phyloP scores from a whole-genome alignment of 192 early-diverging fungal genomes.

The Linnemannia zychae region DNA sequence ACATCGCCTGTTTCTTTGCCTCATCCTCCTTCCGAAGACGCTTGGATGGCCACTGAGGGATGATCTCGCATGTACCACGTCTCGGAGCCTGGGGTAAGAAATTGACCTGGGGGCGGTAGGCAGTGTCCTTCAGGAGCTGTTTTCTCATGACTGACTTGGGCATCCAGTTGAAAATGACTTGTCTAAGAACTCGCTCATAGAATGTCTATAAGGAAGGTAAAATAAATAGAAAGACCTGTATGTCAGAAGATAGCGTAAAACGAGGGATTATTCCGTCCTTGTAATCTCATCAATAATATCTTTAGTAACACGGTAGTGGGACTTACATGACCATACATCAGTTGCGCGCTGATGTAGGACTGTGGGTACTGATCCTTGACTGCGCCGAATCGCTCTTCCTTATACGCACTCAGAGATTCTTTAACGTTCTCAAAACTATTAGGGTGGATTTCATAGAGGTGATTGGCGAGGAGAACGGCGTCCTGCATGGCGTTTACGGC shows the following conservation, averaged over 20 bases:
- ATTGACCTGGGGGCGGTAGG: slow-evolving; percentile 14
- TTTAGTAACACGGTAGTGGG: no score
- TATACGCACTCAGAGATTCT: not conserved
- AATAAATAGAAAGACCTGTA: not conserved
- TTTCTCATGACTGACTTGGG: not conserved
- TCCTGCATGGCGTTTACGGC: slow-evolving; percentile 21
- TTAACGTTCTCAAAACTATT: not conserved
- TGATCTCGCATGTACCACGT: not conserved
- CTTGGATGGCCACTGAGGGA: slow-evolving; percentile 20
- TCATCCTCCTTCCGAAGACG: not conserved
- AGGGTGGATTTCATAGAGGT: slow-evolving; percentile 12
- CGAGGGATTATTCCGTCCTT: no score
- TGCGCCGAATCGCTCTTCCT: not conserved
- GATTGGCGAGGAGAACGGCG: not conserved
- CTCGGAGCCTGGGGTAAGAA: slow-evolving; percentile 1
- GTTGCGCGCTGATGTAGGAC: not conserved
- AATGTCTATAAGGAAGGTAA: slow-evolving; percentile 1
- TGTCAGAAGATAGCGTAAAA: not conserved
- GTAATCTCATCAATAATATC: no score
- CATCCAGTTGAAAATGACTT: slow-evolving; percentile 17
- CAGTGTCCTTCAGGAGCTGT: not conserved
- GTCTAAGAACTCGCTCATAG: not conserved
- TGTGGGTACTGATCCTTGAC: not conserved
- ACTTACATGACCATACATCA: not conserved
- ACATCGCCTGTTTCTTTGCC: not conserved